phyloP scores from a whole-genome alignment of 805 yeast genomes.

The Ogataea salicorniae region DNA sequence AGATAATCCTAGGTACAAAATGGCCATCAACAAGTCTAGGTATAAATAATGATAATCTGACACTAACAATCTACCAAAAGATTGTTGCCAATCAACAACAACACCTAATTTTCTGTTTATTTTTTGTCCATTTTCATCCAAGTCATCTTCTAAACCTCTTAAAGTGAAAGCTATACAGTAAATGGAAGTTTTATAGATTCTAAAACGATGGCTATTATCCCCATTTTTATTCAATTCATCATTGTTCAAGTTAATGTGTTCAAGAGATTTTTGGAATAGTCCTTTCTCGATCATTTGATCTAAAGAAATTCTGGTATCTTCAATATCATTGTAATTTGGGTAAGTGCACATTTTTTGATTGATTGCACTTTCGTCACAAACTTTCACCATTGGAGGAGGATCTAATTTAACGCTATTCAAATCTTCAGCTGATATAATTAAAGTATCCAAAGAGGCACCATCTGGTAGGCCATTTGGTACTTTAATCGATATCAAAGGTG shows the following conservation, averaged over 20 bases:
- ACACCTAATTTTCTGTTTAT: conserved; percentile 8
- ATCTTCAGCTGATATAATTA: conserved; percentile 23
- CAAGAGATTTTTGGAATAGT: conserved; percentile 12
- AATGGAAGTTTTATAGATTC: conserved; percentile 17
- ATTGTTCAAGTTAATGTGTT: conserved; percentile 10
- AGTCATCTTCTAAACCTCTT: conserved; percentile 3
- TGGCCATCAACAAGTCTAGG: conserved; percentile 16
- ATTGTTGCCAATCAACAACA: conserved; percentile 29
- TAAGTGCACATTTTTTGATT: conserved; percentile 20
- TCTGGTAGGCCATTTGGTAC: conserved; percentile 9
- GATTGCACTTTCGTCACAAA: conserved; percentile 29
- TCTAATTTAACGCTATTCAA: conserved; percentile 21
- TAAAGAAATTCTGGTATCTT: conserved; percentile 9
- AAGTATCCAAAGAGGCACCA: conserved; percentile 14
- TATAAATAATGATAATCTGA: conserved; percentile 26
- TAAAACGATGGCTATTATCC: conserved; percentile 7
- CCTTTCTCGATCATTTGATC: conserved; percentile 16
- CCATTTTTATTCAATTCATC: conserved; percentile 1
- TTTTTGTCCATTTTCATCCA: background rate
- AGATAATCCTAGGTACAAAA: conserved; percentile 16
- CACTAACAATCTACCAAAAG: conserved; percentile 26
- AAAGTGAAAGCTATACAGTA: conserved; percentile 26
- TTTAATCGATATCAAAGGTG: conserved; percentile 18
- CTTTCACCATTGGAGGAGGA: conserved; percentile 20
- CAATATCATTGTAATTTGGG: conserved; percentile 8